Conservation (phyloP, 371 early-diverging fungal species). For the Mucor mucedo region DNA sequence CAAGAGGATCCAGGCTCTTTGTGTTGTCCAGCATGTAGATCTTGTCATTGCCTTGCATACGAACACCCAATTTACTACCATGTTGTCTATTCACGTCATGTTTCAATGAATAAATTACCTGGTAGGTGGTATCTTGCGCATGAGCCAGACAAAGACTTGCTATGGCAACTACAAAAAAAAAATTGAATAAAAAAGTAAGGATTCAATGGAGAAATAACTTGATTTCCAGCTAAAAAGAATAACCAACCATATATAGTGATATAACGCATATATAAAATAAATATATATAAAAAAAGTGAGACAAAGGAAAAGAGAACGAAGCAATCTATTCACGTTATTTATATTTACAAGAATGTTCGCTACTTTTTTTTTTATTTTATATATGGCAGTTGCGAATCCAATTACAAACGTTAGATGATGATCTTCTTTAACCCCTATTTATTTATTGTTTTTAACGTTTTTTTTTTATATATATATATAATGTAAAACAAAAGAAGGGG, state of each 20-base stretch:
- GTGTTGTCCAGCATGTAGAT: slow-evolving; percentile 17
- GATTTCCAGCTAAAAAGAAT: not conserved
- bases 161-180: not conserved
- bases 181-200: no score
- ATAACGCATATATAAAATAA: not conserved
- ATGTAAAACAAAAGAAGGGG: no score
- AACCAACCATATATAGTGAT: not conserved
- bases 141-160: not conserved
- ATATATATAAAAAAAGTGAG: not conserved
- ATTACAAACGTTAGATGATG: not conserved
- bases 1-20: slow-evolving; percentile 22
- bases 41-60: slow-evolving; percentile 13
- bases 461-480: no score
- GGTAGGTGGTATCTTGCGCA: not conserved
- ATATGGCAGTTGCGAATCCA: not conserved
- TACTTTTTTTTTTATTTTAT: not conserved
- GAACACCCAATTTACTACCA: slow-evolving; percentile 25
- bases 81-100: not conserved
- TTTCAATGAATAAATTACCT: slow-evolving; percentile 7
- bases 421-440: no score
- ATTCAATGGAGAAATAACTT: not conserved
- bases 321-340: no score
- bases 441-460: no score
- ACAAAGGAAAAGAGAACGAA: not conserved
- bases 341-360: no score